Evolutionary conservation across 805 yeast species (phyloP), one percentile per base, ranked within the genome.

Genomic region (Saccharomyces jurei): DNA sequence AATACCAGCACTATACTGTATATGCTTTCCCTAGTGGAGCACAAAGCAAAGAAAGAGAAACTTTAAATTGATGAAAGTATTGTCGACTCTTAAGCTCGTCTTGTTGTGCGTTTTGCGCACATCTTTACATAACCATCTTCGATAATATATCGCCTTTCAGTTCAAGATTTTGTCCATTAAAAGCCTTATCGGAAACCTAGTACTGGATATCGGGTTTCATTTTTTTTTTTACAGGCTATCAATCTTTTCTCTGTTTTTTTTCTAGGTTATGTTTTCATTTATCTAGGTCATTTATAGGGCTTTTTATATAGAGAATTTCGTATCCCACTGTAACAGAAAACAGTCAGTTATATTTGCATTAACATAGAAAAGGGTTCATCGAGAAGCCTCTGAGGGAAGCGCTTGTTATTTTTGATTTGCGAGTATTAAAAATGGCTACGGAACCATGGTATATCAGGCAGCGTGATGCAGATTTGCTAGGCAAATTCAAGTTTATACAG

Each of bases 401-500:
- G 13, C 25, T 36, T 4, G 17, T n/a, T 36, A 17, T 13, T 17
- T 6, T 17, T 17, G 8, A 11, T 36, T 36, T 6, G 44, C 44
- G 13, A 36, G n/a, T 6, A 21, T 21, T 36, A 25, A 25, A 36
- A 25, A 36, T 36, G 44, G 10, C 44, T 8, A 22, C 25, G 29
- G 31, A 21, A 30, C 70, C 70, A 11, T 59, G 63, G 61, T 70
- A 68, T 51, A 54, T 70, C 53, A 54, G 53, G 21, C 74, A 69
- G 47, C 32, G 55, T 22, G 64, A 63, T 21, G 49, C 41, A 13
- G 64, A 65, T 30, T 50, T 71, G 13, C 51, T 60, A 10, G 54
- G 54, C 8, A 70, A 70, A 53, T 75, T 73, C 56, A 55, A 63
- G 28, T 61, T 60, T 52, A 73, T 75, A 41, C 73, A 71, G 54